Conservation (phyloP, 2,329 filamentous ascomycete genomes). For the Aureobasidium leucospermi region DNA sequence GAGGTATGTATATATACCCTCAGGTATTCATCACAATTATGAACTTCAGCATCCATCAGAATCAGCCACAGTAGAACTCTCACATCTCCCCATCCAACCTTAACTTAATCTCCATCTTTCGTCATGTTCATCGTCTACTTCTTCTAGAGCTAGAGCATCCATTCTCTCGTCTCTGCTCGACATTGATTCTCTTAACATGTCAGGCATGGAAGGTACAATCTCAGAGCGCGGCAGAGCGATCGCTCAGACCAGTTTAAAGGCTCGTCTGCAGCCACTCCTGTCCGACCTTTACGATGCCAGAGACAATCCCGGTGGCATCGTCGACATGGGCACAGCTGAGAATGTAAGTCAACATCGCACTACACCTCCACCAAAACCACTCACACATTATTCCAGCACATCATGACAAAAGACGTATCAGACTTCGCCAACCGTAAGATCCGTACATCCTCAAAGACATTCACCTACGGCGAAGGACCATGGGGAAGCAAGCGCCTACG, state of each 20-base stretch:
- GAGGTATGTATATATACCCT: background rate
- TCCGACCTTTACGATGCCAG: conserved; percentile 20
- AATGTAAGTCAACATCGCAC: conserved; percentile 16
- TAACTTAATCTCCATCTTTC: background rate
- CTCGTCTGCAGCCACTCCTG: conserved; percentile 17
- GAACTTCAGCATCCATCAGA: too few relatives aligned
- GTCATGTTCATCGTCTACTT: background rate
- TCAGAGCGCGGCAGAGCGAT: conserved; percentile 3
- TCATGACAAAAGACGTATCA: conserved; percentile 27
- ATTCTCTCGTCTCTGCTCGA: too few relatives aligned
- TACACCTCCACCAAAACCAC: background rate
- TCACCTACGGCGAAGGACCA: conserved; percentile 36
- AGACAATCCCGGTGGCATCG: conserved; percentile 24
- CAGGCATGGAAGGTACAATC: background rate
- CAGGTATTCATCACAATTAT: background rate
- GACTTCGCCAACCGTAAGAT: conserved; percentile 34
- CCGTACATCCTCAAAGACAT: conserved; percentile 26
- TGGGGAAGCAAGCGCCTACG: conserved; percentile 34
- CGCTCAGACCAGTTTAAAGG: conserved; percentile 13
- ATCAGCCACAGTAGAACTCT: background rate
- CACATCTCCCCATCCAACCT: background rate
- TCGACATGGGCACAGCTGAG: conserved; percentile 27
- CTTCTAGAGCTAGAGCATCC: background rate
- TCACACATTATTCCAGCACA: background rate
- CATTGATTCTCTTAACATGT: background rate